phyloP scores from a whole-genome alignment of 768 basidiomycete genomes.

The Lactarius akahatsu region DNA sequence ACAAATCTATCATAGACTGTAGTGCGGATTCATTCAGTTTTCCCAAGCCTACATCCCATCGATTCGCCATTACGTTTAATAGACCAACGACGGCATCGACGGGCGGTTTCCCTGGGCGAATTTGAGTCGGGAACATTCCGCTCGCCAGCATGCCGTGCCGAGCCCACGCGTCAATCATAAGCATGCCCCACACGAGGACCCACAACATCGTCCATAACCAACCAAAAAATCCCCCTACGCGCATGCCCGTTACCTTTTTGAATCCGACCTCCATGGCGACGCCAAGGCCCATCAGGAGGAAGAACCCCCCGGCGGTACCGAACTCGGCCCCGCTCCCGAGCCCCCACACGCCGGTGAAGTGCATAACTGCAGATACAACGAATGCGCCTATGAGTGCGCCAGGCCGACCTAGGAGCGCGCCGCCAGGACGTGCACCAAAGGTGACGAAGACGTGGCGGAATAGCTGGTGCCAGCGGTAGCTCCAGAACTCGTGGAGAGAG shows the following conservation, averaged over 20 bases:
- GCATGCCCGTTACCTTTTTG: conserved; percentile 43
- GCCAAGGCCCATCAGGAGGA: conserved; percentile 35
- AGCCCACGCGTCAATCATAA: conserved; percentile 15
- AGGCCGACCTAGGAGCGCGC: conserved; percentile 36
- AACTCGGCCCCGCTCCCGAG: conserved; percentile 56
- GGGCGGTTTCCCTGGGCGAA: neutral
- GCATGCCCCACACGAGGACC: too few relatives aligned
- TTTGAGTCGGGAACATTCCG: neutral
- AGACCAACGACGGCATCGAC: neutral
- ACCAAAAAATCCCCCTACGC: conserved; percentile 50
- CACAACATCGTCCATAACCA: conserved; percentile 49
- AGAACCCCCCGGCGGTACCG: conserved; percentile 49
- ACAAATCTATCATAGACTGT: too few relatives aligned
- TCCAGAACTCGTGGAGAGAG: conserved; percentile 42
- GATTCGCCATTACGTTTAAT: neutral
- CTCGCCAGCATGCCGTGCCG: conserved; percentile 13
- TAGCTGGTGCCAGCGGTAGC: conserved; percentile 25
- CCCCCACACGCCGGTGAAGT: conserved; percentile 57
- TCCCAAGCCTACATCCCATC: too few relatives aligned
- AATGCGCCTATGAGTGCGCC: conserved; percentile 50
- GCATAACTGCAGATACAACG: conserved; percentile 54
- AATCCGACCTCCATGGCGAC: conserved; percentile 49
- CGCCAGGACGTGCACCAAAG: conserved; percentile 37
- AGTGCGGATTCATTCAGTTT: too few relatives aligned
- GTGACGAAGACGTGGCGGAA: conserved; percentile 36